phyloP scores from a whole-genome alignment of 1,139 yeast species.

The Zygotorulaspora mrakii region DNA sequence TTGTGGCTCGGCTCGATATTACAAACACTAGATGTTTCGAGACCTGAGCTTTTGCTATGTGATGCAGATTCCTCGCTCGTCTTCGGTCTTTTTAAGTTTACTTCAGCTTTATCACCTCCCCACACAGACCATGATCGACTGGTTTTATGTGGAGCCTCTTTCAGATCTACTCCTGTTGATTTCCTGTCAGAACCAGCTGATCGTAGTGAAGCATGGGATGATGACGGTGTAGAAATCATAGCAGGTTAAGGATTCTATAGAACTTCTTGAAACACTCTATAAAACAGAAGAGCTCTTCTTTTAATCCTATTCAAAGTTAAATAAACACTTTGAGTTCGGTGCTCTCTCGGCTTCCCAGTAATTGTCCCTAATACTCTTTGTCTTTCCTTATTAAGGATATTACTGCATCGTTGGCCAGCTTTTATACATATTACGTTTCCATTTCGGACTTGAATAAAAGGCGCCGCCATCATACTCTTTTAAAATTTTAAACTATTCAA shows the following conservation, averaged over 20 bases:
- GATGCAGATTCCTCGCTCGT: slow-evolving; percentile 1
- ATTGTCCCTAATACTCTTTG: no score
- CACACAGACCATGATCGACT: slow-evolving; percentile 17
- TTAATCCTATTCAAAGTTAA: no score
- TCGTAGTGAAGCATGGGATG: slow-evolving; percentile 6
- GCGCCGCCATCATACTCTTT: background rate
- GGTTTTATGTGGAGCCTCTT: slow-evolving; percentile 5
- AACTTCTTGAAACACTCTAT: no score
- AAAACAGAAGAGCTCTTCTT: no score
- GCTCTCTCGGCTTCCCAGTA: no score
- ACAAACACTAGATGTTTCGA: background rate
- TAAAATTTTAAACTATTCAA: no score
- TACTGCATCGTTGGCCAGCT: background rate
- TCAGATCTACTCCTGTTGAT: slow-evolving; percentile 1
- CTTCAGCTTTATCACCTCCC: slow-evolving; percentile 11
- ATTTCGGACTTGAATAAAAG: slow-evolving; percentile 1
- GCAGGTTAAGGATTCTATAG: no score
- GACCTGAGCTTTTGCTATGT: background rate
- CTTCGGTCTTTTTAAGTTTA: slow-evolving; percentile 4
- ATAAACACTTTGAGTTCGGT: no score
- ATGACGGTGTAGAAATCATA: slow-evolving; percentile 2
- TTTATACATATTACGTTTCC: background rate
- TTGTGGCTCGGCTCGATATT: background rate
- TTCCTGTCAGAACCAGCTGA: slow-evolving; percentile 10
- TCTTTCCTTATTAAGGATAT: no score